These are phyloP conservation scores for Sclerotinia minor DNA, from an alignment of 2,329 filamentous ascomycete genomes.

Conservation along the genomic window DNA sequence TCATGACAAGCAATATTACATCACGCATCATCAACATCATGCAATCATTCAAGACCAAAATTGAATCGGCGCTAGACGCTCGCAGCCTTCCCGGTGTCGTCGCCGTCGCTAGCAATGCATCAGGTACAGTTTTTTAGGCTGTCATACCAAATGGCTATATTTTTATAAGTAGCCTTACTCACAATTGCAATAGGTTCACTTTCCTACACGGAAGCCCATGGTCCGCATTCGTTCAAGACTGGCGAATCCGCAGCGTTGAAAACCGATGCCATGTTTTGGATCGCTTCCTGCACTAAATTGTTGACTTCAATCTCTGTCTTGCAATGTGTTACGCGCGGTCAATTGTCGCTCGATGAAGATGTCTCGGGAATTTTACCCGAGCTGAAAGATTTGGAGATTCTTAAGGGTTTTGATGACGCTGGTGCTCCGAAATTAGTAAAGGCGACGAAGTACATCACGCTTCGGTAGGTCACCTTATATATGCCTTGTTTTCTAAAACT, in stretches of 20 bases:
- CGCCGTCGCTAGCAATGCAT: slow-evolving; percentile 27
- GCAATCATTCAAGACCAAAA: slow-evolving; percentile 7
- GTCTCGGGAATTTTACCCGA: slow-evolving; percentile 35
- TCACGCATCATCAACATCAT: not conserved
- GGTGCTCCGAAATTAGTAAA: slow-evolving; percentile 30
- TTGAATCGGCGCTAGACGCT: not conserved
- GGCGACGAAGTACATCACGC: slow-evolving; percentile 35
- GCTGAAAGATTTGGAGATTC: slow-evolving; percentile 36
- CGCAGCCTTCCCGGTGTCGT: slow-evolving; percentile 32
- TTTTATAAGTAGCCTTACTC: no score
- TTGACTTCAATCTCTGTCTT: slow-evolving; percentile 53
- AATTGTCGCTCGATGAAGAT: slow-evolving; percentile 51
- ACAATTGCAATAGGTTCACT: slow-evolving; percentile 40
- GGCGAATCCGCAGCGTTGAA: slow-evolving; percentile 58
- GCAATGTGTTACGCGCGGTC: slow-evolving; percentile 57
- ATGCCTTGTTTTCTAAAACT: no score
- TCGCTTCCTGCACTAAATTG: slow-evolving; percentile 60
- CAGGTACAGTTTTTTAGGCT: slow-evolving; percentile 24
- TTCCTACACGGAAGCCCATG: slow-evolving; percentile 43
- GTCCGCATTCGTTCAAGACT: slow-evolving; percentile 47
- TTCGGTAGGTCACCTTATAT: slow-evolving; percentile 29
- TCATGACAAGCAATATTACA: not conserved
- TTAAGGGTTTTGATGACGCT: slow-evolving; percentile 34
- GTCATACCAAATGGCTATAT: not conserved
- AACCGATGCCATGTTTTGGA: slow-evolving; percentile 60